These are phyloP conservation scores for Gloeopeniophorella convolvens DNA, from an alignment of 768 basidiomycete genomes.

Conservation along the genomic window DNA sequence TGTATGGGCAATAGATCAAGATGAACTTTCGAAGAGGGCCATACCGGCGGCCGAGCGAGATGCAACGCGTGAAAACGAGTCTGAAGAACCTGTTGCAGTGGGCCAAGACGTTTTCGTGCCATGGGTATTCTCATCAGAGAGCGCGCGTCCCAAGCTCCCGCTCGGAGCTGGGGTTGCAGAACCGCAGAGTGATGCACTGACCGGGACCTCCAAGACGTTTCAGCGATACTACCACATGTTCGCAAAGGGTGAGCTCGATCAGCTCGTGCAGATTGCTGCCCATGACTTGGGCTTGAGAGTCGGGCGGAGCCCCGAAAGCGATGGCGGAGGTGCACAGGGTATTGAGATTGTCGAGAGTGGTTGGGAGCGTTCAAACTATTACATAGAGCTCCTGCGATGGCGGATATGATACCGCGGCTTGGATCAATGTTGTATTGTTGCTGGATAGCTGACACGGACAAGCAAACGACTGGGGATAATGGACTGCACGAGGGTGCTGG, in stretches of 20 bases:
- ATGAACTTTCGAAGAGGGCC: constrained; percentile 69
- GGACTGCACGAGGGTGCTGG: neutral
- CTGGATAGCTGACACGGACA: constrained; percentile 11
- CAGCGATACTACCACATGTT: constrained; percentile 98
- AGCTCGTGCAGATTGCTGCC: constrained; percentile 60
- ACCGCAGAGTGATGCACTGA: constrained; percentile 15
- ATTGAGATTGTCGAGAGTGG: constrained; percentile 66
- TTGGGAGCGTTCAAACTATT: constrained; percentile 89
- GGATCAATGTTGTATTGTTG: neutral
- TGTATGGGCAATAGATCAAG: constrained; percentile 97
- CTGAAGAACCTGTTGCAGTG: constrained; percentile 8
- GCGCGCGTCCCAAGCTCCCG: constrained; percentile 22
- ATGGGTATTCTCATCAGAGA: constrained; percentile 58
- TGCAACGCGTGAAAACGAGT: constrained; percentile 22
- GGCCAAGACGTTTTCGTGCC: constrained; percentile 88
- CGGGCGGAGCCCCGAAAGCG: constrained; percentile 28
- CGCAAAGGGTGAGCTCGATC: constrained; percentile 64
- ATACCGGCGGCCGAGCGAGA: constrained; percentile 35
- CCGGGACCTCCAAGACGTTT: constrained; percentile 41
- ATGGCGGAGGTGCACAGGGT: constrained; percentile 31
- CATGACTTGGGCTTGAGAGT: constrained; percentile 47
- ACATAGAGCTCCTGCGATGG: constrained; percentile 72
- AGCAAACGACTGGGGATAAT: neutral
- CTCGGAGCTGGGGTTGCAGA: constrained; percentile 15
- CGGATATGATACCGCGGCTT: constrained; percentile 9